Percentiles rank a stretch among this genome's conserved stretches.
phyloP scores from a whole-genome alignment of 2,329 filamentous ascomycete species.

The Alternaria rosae region DNA sequence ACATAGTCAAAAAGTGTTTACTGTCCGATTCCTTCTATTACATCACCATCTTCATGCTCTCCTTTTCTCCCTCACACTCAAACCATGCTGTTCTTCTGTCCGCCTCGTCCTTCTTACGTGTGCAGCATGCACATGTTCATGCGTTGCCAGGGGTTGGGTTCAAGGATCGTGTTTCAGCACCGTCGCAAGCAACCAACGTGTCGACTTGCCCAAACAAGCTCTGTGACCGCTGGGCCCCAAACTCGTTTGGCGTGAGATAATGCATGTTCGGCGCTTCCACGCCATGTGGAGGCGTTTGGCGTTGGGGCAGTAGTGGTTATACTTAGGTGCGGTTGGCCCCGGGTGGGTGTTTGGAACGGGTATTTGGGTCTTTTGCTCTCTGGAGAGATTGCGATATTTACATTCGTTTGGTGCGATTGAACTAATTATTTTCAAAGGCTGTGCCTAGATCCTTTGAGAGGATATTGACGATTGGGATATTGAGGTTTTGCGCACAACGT shows the following conservation, averaged over 20 bases:
- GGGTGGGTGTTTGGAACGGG: not conserved
- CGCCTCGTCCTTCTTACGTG: not conserved
- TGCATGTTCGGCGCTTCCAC: conserved; percentile 2
- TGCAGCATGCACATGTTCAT: conserved; percentile 1
- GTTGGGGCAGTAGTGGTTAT: not conserved
- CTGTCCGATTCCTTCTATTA: not conserved
- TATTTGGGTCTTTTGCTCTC: not conserved
- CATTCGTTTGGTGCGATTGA: not conserved
- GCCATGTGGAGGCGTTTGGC: conserved; percentile 1
- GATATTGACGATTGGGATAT: conserved; percentile 2
- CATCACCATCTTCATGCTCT: not conserved
- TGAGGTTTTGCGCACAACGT: not conserved
- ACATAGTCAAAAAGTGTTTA: not conserved
- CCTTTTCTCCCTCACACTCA: not conserved
- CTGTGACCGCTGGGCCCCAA: conserved; percentile 18
- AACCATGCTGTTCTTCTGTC: not conserved
- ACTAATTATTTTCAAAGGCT: not conserved
- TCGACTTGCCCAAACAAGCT: conserved; percentile 21
- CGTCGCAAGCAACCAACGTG: conserved; percentile 35
- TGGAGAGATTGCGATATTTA: not conserved
- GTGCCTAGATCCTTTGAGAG: not conserved
- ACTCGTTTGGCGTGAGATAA: conserved; percentile 26
- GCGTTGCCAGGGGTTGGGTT: not conserved
- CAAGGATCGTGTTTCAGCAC: conserved; percentile 25
- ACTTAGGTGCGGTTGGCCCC: conserved; percentile 12